These are phyloP conservation scores for Lichtheimia corymbifera DNA, from an alignment of 371 early-diverging fungal species.

Conservation along the genomic window DNA sequence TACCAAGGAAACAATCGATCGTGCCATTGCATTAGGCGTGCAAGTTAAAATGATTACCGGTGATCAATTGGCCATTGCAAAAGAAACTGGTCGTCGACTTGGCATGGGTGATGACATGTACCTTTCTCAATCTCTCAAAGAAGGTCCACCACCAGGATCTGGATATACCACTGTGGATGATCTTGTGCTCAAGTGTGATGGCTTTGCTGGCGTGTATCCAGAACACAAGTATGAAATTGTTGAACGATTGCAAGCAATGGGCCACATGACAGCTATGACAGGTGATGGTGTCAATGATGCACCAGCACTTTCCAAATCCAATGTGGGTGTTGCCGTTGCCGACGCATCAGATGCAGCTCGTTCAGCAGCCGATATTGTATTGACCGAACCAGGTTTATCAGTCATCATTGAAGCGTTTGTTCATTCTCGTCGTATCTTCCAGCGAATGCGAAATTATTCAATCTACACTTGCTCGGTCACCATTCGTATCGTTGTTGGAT, in stretches of 20 bases:
- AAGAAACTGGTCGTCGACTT: conserved; percentile 79
- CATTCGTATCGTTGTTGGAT: conserved; percentile 66
- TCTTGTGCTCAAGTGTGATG: conserved; percentile 75
- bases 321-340: conserved; percentile 84
- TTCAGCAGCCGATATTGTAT: conserved; percentile 77
- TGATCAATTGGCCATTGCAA: conserved; percentile 91
- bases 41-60: conserved; percentile 96
- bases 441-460: conserved; percentile 69
- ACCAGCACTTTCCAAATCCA: conserved; percentile 89
- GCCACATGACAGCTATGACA: conserved; percentile 87
- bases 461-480: conserved; percentile 66
- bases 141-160: conserved; percentile 66
- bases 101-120: conserved; percentile 77
- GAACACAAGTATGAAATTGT: conserved; percentile 96
- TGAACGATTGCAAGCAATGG: conserved; percentile 81
- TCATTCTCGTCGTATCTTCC: conserved; percentile 71
- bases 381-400: conserved; percentile 77
- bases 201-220: conserved; percentile 93
- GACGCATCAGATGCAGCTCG: conserved; percentile 78
- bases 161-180: conserved; percentile 82
- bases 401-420: conserved; percentile 70
- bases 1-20: conserved; percentile 82
- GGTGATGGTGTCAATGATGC: conserved; percentile 98
- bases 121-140: conserved; percentile 75
- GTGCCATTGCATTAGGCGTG: conserved; percentile 85